These are phyloP conservation scores for Apophysomyces sp. DNA, from an alignment of 371 early-diverging fungal genomes.

Conservation along the genomic window DNA sequence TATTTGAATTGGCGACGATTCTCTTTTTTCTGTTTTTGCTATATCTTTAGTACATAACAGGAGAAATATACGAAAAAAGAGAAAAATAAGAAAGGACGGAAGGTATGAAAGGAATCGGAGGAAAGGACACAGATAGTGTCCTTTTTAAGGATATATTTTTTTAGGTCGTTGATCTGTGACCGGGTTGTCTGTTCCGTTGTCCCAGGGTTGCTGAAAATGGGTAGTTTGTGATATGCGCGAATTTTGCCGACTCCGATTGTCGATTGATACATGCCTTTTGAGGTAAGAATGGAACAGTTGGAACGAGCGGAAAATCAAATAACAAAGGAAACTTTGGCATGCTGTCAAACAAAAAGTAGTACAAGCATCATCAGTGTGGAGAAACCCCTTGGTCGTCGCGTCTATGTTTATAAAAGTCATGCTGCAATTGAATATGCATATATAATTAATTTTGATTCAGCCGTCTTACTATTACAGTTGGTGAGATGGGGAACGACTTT, in stretches of 20 bases:
- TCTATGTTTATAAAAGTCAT: too few relatives aligned
- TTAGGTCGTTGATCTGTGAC: slow-evolving; percentile 1
- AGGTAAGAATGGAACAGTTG: background rate
- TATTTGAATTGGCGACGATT: background rate
- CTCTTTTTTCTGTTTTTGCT: background rate
- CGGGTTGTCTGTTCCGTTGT: background rate
- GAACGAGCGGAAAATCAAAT: background rate
- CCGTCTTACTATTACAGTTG: too few relatives aligned
- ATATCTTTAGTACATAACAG: background rate
- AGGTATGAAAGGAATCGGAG: background rate
- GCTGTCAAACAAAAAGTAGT: too few relatives aligned
- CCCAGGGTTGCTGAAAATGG: background rate
- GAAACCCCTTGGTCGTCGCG: too few relatives aligned
- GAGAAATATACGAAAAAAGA: background rate
- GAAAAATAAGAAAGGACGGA: background rate
- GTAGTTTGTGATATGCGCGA: background rate
- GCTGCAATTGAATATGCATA: too few relatives aligned
- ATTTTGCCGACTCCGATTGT: slow-evolving; percentile 1
- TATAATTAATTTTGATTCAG: too few relatives aligned
- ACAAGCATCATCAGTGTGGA: too few relatives aligned
- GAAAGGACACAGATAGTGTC: background rate
- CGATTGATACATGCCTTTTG: background rate
- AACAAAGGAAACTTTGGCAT: too few relatives aligned
- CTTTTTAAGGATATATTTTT: background rate
- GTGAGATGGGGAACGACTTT: too few relatives aligned